phyloP scores from a whole-genome alignment of 371 early-diverging fungal genomes.

The Rhizomucor pusillus region DNA sequence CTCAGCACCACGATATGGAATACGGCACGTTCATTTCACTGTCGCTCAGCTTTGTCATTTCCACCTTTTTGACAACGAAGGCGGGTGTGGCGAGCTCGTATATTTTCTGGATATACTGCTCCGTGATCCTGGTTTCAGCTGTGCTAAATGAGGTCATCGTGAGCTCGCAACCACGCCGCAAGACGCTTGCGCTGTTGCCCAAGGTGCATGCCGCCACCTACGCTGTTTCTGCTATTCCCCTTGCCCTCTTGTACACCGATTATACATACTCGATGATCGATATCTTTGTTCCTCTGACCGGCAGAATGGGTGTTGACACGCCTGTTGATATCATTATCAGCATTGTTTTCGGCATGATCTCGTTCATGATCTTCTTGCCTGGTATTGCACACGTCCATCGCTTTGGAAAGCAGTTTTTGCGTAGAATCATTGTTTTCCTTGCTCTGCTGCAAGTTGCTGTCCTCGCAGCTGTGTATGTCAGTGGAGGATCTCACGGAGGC shows the following conservation, averaged over 20 bases:
- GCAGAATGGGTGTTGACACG: slow-evolving; percentile 68
- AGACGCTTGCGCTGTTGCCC: slow-evolving; percentile 18
- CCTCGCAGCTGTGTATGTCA: slow-evolving; percentile 36
- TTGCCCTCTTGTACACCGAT: slow-evolving; percentile 48
- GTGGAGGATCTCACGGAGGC: slow-evolving; percentile 30
- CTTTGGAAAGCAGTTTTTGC: slow-evolving; percentile 40
- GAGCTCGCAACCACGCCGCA: slow-evolving; percentile 13
- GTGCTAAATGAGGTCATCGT: slow-evolving; percentile 31
- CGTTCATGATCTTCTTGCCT: slow-evolving; percentile 48
- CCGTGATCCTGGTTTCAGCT: slow-evolving; percentile 19
- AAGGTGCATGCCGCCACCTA: slow-evolving; percentile 39
- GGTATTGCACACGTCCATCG: slow-evolving; percentile 59
- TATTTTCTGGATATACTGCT: slow-evolving; percentile 41
- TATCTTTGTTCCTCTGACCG: slow-evolving; percentile 74
- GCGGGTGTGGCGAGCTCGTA: slow-evolving; percentile 54
- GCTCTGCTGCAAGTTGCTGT: slow-evolving; percentile 34
- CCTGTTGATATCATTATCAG: slow-evolving; percentile 71
- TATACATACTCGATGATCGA: slow-evolving; percentile 53
- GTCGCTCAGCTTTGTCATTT: slow-evolving; percentile 29
- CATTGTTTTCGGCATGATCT: slow-evolving; percentile 55
- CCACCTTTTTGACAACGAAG: slow-evolving; percentile 38
- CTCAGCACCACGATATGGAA: slow-evolving; percentile 41
- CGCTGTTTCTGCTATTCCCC: slow-evolving; percentile 31
- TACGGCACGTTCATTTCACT: slow-evolving; percentile 39
- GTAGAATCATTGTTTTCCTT: slow-evolving; percentile 32